Percentiles rank a stretch among this genome's conserved stretches.
These are phyloP conservation scores for Fusarium udum DNA, from an alignment of 2,329 filamentous ascomycete species.

Conservation along the genomic window DNA sequence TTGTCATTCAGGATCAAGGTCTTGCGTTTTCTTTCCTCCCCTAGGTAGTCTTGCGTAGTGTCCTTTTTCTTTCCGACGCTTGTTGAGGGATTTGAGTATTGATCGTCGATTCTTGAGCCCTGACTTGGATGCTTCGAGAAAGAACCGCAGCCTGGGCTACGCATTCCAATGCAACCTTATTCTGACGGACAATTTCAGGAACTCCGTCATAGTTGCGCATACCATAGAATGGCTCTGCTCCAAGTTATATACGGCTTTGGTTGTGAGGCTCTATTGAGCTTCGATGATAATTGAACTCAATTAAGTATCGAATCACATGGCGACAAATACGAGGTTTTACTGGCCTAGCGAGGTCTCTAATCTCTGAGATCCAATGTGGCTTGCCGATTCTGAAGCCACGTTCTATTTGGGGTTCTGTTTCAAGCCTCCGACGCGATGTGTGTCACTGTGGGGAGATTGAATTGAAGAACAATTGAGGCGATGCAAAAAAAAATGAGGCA, in stretches of 20 bases:
- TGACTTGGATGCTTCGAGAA: neutral
- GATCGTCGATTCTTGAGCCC: neutral
- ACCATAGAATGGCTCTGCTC: neutral
- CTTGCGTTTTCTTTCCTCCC: too few species aligned
- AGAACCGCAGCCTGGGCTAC: neutral
- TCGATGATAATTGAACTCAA: neutral
- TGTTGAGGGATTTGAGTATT: neutral
- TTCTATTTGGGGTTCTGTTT: conserved; percentile 19
- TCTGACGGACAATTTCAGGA: neutral
- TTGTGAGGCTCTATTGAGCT: neutral
- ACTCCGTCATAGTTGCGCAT: neutral
- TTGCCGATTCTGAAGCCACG: neutral
- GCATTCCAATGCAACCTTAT: neutral
- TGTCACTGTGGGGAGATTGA: neutral
- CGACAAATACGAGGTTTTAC: neutral
- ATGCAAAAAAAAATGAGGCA: neutral
- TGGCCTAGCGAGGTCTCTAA: neutral
- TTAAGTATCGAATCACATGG: neutral
- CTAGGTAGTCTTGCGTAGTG: neutral
- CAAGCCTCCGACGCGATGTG: conserved; percentile 2
- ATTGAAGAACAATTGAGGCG: neutral
- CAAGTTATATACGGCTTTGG: neutral
- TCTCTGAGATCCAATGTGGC: conserved; percentile 20
- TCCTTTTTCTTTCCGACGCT: neutral
- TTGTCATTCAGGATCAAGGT: too few species aligned